Conservation (phyloP, 1,139 yeast species). For the Pichia inconspicua region DNA sequence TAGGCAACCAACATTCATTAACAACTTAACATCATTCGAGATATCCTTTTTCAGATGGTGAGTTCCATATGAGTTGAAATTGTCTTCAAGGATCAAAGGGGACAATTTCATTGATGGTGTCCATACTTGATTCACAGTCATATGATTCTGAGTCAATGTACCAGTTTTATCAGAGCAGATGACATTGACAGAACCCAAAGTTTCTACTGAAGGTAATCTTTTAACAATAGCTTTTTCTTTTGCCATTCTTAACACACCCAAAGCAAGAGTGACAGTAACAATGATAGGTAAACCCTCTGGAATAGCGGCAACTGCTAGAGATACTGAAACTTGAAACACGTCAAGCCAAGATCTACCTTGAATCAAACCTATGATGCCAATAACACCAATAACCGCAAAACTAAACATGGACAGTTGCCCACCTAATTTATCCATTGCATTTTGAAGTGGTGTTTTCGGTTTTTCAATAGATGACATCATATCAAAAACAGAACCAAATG, state of each 20-base stretch:
- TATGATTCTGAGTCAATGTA: constrained; percentile 86
- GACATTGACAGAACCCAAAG: constrained; percentile 90
- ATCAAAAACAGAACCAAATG: constrained; percentile 79
- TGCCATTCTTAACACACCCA: constrained; percentile 95
- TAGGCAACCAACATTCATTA: constrained; percentile 62
- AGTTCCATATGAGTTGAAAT: constrained; percentile 44
- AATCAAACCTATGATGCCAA: constrained; percentile 75
- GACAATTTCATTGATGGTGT: constrained; percentile 48
- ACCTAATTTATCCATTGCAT: constrained; percentile 90
- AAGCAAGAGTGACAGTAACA: constrained; percentile 90
- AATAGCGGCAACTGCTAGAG: constrained; percentile 95
- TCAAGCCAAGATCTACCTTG: constrained; percentile 94
- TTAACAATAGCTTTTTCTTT: constrained; percentile 86
- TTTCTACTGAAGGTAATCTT: constrained; percentile 89
- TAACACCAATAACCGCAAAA: constrained; percentile 77
- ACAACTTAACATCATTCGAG: constrained; percentile 44
- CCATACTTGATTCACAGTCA: constrained; percentile 88
- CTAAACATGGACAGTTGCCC: constrained; percentile 78
- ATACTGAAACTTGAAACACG: constrained; percentile 94
- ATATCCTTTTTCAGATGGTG: constrained; percentile 35
- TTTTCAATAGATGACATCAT: constrained; percentile 93
- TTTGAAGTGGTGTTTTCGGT: constrained; percentile 92
- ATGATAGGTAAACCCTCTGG: constrained; percentile 97
- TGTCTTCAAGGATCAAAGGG: constrained; percentile 30
- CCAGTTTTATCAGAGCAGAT: constrained; percentile 96